Evolutionary conservation across 805 yeast genomes (phyloP), one percentile per base, ranked within the genome.

Genomic region (Starmerella stigmatis): DNA sequence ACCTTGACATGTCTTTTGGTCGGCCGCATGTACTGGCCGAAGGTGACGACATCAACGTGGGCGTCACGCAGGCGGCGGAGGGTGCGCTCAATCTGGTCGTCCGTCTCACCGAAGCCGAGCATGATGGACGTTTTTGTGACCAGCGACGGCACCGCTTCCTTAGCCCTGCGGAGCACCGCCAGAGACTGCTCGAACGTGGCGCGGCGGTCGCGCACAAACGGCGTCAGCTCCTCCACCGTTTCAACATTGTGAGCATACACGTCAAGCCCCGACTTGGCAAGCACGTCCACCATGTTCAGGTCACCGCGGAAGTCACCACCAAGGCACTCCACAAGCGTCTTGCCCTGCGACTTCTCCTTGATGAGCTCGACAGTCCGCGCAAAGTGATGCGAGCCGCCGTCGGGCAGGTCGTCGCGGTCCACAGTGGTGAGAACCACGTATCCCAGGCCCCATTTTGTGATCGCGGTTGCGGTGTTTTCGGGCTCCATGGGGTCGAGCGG

Each of bases 1-100:
- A 92, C 99, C 68, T 88, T 88, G 94, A 92, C 86, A 64, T 92
- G 99, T 60, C 98, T 79, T 66, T 84, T 92, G 2, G 99, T 92
- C 36, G 99, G 99, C 62, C 98, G 75, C 96, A 92, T 92, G 64
- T 92, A 92, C 66, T 92, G 99, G 29, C 99, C 99, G 65, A 92
- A 92, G 0, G 99, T 92, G 15, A 92, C 96, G 41, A 92, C 94
- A 60, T 92, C 97, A 63, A 94, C 92, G 8, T 73, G 67, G 35
- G 80, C 74, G 16, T 67, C 76, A 51, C 97, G 75, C 54, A 94
- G 69, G 61, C 85, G 94, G 50, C 64, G 70, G 57, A 92, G 62
- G 0, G 96, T 79, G 53, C 76, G 79, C 60, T 78, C 61, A 11
- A 92, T 63, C 65, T 92, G 96, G 44, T 80, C 95, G 59, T 92